Base-by-base conservation (phyloP, 1,284 basidiomycete species). In the Leccinum huronense region DNA sequence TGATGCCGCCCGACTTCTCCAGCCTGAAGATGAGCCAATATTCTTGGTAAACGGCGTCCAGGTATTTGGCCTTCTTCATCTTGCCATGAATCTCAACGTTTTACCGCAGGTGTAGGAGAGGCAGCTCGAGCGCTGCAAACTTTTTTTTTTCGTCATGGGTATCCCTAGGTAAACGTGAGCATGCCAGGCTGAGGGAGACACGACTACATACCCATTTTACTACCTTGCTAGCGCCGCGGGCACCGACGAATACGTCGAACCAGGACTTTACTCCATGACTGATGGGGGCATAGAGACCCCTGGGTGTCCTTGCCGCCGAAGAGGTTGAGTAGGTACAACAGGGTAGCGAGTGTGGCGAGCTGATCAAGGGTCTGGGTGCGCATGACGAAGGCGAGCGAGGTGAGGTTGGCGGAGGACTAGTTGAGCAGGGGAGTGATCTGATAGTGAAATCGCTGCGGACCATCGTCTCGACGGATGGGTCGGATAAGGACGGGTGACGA, bases 221-320 rank as follows among this genome's bases (percentile, higher is more conserved):
- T 86, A 71, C 93, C 75, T 94, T 94, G 40, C 84, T 86, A 60
- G 84, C 83, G n/a, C 86, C 86, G 53, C 87, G 80, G 16, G 87
- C 80, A 3, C 90, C 90, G 34, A 98, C 94, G 72, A 97, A 98
- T 11, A 95, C 95, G 77, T 99, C 96, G 72, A 99, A 98, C 90
- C 95, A 98, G 0, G 97, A 95, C 67, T 98, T 96, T 58, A 98
- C 95, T 72, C 95, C 97, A 67, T 88, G 91, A 73, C 97, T 97
- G 11, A 99, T 95, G 33, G 98, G 86, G 16, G 94, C 93, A 76
- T 98, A 96, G n/a, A 99, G 79, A 73, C 94, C 23, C 23, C 23
- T 94, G 96, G 1, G 93, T 90, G 66, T 93, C 90, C 56, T 94
- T 90, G 5, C 93, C 93, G 23, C 94, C 94, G 70, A 95, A 98